Base-by-base conservation (phyloP, 2,329 filamentous ascomycete genomes). In the Gaeumannomyces sp. region DNA sequence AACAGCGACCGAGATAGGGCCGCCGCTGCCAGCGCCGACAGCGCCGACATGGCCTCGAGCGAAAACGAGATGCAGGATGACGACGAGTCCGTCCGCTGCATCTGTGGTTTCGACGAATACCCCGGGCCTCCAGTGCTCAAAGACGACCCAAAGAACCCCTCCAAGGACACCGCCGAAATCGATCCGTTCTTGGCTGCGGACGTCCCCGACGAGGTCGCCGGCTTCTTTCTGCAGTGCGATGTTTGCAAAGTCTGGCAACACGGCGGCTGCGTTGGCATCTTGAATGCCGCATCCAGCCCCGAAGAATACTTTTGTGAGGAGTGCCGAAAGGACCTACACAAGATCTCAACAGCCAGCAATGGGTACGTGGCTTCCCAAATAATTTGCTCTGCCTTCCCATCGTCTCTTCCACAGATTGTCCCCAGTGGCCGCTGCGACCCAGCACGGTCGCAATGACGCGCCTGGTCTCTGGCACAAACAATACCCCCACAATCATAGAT, bases 231-330 rank as follows among this genome's bases (percentile, higher is more conserved):
- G 70, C 94, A 98, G 80, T 99, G 95, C 84, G 95, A 98, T 78
- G 83, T 91, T 69, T 99, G 95, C 82, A 96, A 96, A 75, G 95
- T 98, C 68, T 99, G 94, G 95, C 95, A 99, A 76, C 95, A 99
- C 75, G 95, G 95, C 72, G 94, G 93, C 67, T 99, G 95, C 74
- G 94, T 99, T 66, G 94, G 95, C 67, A 97, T 99, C 73, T 93
- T 96, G 80, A 95, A 95, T 70, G 94, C 97, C 77, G 89, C 91
- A 70, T 89, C 90, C 75, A 94, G 92, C 69, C 95, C 95, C 13
- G 94, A 98, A 64, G 93, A 98, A 76, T 99, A 99, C 80, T 99
- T 95, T 74, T 99, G 95, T 78, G 95, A 99, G 79, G 86, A 92
- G 76, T 99, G 95, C 78, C 89, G 91, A 69, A 93, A 93, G 74